Conservation (phyloP, 768 basidiomycete species). For the Xerocomellus intermedius region DNA sequence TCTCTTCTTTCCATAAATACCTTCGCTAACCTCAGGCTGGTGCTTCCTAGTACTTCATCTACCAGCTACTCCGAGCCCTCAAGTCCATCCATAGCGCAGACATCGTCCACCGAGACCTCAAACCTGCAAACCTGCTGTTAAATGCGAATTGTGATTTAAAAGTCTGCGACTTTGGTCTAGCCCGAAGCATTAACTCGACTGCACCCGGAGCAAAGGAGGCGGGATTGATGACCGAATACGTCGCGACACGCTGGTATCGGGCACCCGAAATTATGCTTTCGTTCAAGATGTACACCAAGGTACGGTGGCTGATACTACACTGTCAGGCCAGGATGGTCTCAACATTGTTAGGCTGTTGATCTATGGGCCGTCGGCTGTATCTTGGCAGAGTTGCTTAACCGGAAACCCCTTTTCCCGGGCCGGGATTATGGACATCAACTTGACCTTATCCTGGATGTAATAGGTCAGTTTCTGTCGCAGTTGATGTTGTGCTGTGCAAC, state of each 20-base stretch:
- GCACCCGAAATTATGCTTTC: slow-evolving; percentile 95
- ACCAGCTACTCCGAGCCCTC: slow-evolving; percentile 81
- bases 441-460: slow-evolving; percentile 82
- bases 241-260: slow-evolving; percentile 91
- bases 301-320: slow-evolving; percentile 19
- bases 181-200: slow-evolving; percentile 58
- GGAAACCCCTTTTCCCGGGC: slow-evolving; percentile 84
- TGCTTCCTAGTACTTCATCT: slow-evolving; percentile 65
- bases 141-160: slow-evolving; percentile 91
- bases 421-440: slow-evolving; percentile 87
- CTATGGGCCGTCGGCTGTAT: slow-evolving; percentile 76
- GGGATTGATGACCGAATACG: slow-evolving; percentile 79
- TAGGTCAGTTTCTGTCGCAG: slow-evolving; percentile 43
- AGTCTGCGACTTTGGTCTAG: slow-evolving; percentile 87
- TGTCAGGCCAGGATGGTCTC: slow-evolving; percentile 7
- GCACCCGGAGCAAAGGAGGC: slow-evolving; percentile 57
- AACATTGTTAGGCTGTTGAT: slow-evolving; percentile 53
- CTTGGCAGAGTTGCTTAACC: slow-evolving; percentile 78
- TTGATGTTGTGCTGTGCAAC: slow-evolving; percentile 14
- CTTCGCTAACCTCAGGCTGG: neutral
- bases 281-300: slow-evolving; percentile 86
- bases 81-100: slow-evolving; percentile 89
- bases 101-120: slow-evolving; percentile 75
- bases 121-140: slow-evolving; percentile 84
- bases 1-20: neutral